Evolutionary conservation across 768 basidiomycete species (phyloP), one percentile per base, ranked within the genome.

Genomic region (Leccinum olivaceopallidum): DNA sequence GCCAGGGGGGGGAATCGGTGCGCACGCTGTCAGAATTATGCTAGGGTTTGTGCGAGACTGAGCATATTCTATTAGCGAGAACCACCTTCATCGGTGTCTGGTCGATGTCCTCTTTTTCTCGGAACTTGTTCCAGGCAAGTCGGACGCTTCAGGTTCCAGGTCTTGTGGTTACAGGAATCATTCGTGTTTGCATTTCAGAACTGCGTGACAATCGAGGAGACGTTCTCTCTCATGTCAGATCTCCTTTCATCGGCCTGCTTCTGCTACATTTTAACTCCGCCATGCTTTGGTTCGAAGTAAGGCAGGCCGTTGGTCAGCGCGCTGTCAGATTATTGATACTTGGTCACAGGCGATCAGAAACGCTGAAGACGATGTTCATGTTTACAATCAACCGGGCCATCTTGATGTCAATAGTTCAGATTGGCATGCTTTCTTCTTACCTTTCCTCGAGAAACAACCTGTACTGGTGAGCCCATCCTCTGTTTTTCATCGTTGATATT

Each of bases 381-480:
- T 63, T 65, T 49, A 60, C 54, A 7, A 52, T 68, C 36, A 67
- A 65, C 37, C 60, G 67, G 18, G 67, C 58, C 39, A 67, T 68
- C 22, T 57, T 68, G 55, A 58, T 64, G 56, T 60, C 66, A 18
- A 32, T 68, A 3, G 6, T 67, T 39, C 66, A 68, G 26, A 52
- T 67, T 7, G 67, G 67, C 22, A 51, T 63, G 59, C 59, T 68
- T 50, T 53, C 36, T 37, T 50, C 60, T 9, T 68, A 67, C 42
- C 49, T 68, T 9, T 32, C 36, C 12, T 67, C 63, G 3, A 59
- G 34, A 51, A 24, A 65, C 39, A 32, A 49, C n/a, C 30, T 68
- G 30, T 67, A 68, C 24, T 68, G 67, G 67, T 65, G 53, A 55
- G 64, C 10, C 16, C 1, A 50, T 18, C 30, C 24, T 34, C 9